Evolutionary conservation across 2,329 filamentous ascomycete genomes (phyloP).

Genomic region (Ophiostoma perfectum): DNA sequence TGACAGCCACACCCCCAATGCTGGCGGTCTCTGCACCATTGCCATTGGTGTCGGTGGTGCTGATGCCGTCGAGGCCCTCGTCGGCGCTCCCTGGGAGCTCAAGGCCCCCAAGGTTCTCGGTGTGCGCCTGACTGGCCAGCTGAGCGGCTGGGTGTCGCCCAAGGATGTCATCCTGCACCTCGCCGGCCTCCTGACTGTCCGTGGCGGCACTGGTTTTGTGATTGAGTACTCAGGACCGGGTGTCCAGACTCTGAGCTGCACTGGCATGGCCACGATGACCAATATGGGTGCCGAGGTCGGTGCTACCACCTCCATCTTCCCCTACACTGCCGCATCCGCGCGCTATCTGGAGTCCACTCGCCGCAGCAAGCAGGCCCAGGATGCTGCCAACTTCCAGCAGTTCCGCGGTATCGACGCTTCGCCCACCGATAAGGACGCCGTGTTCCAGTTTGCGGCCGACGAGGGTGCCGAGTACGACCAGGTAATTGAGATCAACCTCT

Average conservation of each 20-base stretch:
- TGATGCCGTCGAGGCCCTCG: constrained; percentile 92
- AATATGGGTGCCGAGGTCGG: constrained; percentile 90
- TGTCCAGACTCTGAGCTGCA: constrained; percentile 81
- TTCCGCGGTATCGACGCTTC: constrained; percentile 42
- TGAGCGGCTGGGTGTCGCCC: constrained; percentile 86
- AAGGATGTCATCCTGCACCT: constrained; percentile 94
- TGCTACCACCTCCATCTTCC: constrained; percentile 93
- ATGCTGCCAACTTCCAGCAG: constrained; percentile 56
- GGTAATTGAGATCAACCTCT: constrained; percentile 84
- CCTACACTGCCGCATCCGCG: constrained; percentile 76
- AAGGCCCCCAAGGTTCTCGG: constrained; percentile 90
- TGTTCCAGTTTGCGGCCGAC: constrained; percentile 69
- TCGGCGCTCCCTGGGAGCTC: constrained; percentile 94
- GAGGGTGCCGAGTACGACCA: constrained; percentile 81
- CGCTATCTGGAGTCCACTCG: constrained; percentile 85
- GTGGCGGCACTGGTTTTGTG: constrained; percentile 88
- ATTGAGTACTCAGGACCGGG: constrained; percentile 93
- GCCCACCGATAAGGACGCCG: constrained; percentile 40
- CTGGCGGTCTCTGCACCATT: constrained; percentile 86
- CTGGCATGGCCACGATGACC: constrained; percentile 85
- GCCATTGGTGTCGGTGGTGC: constrained; percentile 96
- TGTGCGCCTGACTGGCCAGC: constrained; percentile 73
- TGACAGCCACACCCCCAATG: constrained; percentile 95
- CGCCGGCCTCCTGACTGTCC: constrained; percentile 83
- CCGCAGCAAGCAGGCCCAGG: constrained; percentile 62